phyloP scores from a whole-genome alignment of 2,329 filamentous ascomycete genomes.

The Fusarium austroafricanum region DNA sequence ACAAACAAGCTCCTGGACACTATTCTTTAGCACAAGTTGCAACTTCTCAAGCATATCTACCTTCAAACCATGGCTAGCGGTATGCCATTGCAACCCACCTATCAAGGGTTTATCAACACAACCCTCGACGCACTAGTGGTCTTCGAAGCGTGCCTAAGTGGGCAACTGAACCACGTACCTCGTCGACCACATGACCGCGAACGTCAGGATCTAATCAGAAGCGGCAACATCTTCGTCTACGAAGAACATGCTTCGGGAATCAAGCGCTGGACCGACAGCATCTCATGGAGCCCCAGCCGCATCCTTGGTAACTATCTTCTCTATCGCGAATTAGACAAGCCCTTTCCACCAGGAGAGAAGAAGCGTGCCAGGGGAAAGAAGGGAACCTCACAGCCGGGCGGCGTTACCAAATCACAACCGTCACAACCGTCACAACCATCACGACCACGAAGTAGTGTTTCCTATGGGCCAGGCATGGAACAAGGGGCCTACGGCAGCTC shows the following conservation, averaged over 20 bases:
- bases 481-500: slow-evolving; percentile 20
- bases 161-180: slow-evolving; percentile 78
- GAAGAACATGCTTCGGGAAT: slow-evolving; percentile 91
- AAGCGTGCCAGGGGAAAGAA: slow-evolving; percentile 80
- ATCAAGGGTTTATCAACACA: slow-evolving; percentile 73
- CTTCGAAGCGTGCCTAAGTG: slow-evolving; percentile 81
- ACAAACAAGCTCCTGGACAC: neutral
- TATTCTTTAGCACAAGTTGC: too few species aligned
- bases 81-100: slow-evolving; percentile 69
- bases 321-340: slow-evolving; percentile 83
- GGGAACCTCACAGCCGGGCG: slow-evolving; percentile 45
- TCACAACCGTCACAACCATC: slow-evolving; percentile 36
- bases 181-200: slow-evolving; percentile 90
- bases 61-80: slow-evolving; percentile 3
- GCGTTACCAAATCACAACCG: slow-evolving; percentile 51
- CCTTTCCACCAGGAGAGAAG: slow-evolving; percentile 85
- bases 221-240: slow-evolving; percentile 90
- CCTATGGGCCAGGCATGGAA: slow-evolving; percentile 28
- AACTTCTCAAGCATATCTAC: neutral
- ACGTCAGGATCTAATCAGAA: slow-evolving; percentile 79
- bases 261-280: slow-evolving; percentile 93
- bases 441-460: slow-evolving; percentile 38
- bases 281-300: slow-evolving; percentile 89
- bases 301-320: slow-evolving; percentile 88
- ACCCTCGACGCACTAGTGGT: slow-evolving; percentile 82